Percentiles rank a stretch among this genome's conserved stretches.
phyloP scores from a whole-genome alignment of 2,329 filamentous ascomycete species.

The Pseudopithomyces chartarum region DNA sequence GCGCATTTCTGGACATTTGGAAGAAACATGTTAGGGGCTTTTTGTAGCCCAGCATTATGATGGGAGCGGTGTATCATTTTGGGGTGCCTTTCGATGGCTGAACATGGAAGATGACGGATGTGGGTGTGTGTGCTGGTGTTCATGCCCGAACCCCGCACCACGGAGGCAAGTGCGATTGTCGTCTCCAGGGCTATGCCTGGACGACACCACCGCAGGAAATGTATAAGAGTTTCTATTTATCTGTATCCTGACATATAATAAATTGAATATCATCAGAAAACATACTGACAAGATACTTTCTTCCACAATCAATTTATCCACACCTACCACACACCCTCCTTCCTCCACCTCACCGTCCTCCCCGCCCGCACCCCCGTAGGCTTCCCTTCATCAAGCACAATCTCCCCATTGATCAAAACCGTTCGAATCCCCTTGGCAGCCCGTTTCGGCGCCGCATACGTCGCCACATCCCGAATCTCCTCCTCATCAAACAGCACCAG shows the following conservation, averaged over 20 bases:
- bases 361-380: not conserved
- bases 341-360: not conserved
- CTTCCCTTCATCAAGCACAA: not conserved
- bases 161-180: too few species aligned
- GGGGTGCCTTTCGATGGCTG: not conserved
- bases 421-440: not conserved
- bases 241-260: too few species aligned
- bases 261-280: too few species aligned
- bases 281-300: too few species aligned
- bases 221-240: too few species aligned
- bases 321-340: not conserved
- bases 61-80: not conserved
- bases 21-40: conserved; percentile 28
- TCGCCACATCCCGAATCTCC: not conserved
- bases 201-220: too few species aligned
- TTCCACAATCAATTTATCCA: not conserved
- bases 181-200: too few species aligned
- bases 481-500: not conserved
- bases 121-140: too few species aligned
- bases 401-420: not conserved
- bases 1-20: conserved; percentile 35
- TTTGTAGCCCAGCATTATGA: not conserved
- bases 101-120: not conserved
- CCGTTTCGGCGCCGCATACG: not conserved
- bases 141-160: too few species aligned